Evolutionary conservation across 148 eudicot genomes (phyloP), one percentile per base, ranked within the genome.

Genomic region (Chenopodium formosanum): DNA sequence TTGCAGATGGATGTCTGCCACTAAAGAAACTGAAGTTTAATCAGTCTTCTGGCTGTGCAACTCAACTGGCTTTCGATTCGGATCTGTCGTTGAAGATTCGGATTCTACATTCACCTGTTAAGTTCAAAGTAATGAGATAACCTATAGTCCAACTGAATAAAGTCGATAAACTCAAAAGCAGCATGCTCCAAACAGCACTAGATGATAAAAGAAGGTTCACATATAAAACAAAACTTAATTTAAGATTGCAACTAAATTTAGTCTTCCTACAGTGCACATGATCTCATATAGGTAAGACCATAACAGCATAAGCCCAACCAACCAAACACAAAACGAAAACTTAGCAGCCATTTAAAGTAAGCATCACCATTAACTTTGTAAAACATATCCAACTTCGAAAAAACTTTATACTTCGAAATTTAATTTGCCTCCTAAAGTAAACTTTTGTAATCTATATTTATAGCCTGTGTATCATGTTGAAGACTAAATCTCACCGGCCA

Each of bases 21-120:
- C 11, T 8, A 37, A 63, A 20, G 63, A 44, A 40, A 62, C 29
- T 16, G 13, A 20, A 31, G 27, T 47, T 73, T 83, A 82, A 72
- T 83, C 80, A 73, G 17, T 75, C 80, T 85, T 85, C 40, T 19
- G 58, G 34, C 67, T 70, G 65, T 70, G 78, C 37, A 67, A 37
- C 53, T 79, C 85, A 29, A 47, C 53, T 70, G 63, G 9, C 63
- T 82, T 79, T 9, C 78, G 3, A 14, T 63, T 47, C 65, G 29
- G 27, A 31, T 81, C 80, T 79, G 73, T 44, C 32, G 2, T 73
- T 16, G 73, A 71, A 50, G 85, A 65, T 71, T 82, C 85, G 27
- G 78, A 71, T n/a, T 77, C 85, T 69, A 70, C 67, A 74, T 74
- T 69, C 65, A 34, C 87, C 87, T 85, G 84, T 52, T 75, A 73